Evolutionary conservation across 148 eudicot species (phyloP), one percentile per base, ranked within the genome.

Genomic region (Rheum nobile): DNA sequence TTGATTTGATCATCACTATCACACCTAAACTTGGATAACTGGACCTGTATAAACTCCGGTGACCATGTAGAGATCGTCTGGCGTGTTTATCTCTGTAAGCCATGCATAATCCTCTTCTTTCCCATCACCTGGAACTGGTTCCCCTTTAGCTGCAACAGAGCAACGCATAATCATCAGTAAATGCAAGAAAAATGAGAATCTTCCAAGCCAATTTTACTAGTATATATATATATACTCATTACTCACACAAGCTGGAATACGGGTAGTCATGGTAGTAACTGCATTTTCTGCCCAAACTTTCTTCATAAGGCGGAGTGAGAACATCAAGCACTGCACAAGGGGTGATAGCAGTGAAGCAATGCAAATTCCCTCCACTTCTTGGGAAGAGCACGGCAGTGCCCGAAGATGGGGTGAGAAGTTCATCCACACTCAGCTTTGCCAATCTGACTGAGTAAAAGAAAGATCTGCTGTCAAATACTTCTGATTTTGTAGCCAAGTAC

Each of bases 321-420:
- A 95, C 79, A 86, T 95, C 99, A 67, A 95, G 88, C 74, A 95
- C 86, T 14, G 99, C 97, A 86, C 99, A 95, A 24, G 94, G 92
- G 55, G 91, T 83, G 55, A 92, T 41, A 54, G 99, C 99, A 12
- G 97, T 95, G 80, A 95, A 95, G 82, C 88, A 90, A 75, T 95
- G 99, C 75, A 95, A 57, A 74, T 95, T 95, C 14, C 97, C 99
- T 72, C 94, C 99, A 63, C 82, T 87, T 72, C 57, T 89, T 41
- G 99, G 99, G 73, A 85, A 92, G 77, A 95, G 79, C 73, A 88
- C 80, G 19, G 89, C 81, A 76, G 99, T 86, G 50, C 77, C 84
- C 57, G 90, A 86, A 3, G 99, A 96, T 73, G 97, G 96, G 47
- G 97, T 86, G n/a, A 91, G 52, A 76, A 89, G 86, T 83, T 88